Evolutionary conservation across 1,284 basidiomycete species (phyloP).

Genomic region (Pseudozyma thailandica): DNA sequence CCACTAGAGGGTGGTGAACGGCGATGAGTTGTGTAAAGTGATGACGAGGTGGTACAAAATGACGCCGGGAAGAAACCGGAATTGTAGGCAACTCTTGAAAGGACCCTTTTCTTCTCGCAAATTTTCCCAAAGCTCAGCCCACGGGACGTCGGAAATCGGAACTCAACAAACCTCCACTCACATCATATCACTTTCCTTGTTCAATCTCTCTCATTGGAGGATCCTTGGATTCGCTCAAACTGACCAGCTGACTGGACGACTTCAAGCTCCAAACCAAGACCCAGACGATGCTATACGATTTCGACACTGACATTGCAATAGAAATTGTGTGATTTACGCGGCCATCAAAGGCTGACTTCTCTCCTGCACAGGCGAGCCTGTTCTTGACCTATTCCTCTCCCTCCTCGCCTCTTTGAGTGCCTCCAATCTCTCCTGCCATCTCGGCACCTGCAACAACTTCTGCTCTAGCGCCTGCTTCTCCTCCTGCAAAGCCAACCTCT

Average conservation of each 20-base stretch:
- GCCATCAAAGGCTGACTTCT: slow-evolving; percentile 16
- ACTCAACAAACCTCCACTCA: slow-evolving; percentile 19
- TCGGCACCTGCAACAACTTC: slow-evolving; percentile 74
- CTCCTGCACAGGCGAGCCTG: slow-evolving; percentile 25
- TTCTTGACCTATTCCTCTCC: slow-evolving; percentile 23
- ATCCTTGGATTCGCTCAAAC: no score
- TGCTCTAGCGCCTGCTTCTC: slow-evolving; percentile 75
- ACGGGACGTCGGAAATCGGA: slow-evolving; percentile 21
- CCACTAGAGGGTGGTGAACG: no score
- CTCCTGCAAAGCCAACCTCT: slow-evolving; percentile 88
- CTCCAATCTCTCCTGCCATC: slow-evolving; percentile 80
- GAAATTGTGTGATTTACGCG: no score
- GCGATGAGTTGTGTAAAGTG: neutral
- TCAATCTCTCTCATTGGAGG: no score
- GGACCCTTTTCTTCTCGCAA: slow-evolving; percentile 23
- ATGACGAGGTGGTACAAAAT: neutral
- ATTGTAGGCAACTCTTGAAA: neutral
- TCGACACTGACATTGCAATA: no score
- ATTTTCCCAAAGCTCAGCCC: slow-evolving; percentile 14
- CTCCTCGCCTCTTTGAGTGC: slow-evolving; percentile 73
- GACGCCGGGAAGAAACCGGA: neutral
- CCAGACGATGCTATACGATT: neutral
- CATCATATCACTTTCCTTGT: no score
- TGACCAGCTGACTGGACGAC: no score
- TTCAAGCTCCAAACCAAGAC: no score